Evolutionary conservation across 768 basidiomycete genomes (phyloP).

Genomic region (Chiua virens): DNA sequence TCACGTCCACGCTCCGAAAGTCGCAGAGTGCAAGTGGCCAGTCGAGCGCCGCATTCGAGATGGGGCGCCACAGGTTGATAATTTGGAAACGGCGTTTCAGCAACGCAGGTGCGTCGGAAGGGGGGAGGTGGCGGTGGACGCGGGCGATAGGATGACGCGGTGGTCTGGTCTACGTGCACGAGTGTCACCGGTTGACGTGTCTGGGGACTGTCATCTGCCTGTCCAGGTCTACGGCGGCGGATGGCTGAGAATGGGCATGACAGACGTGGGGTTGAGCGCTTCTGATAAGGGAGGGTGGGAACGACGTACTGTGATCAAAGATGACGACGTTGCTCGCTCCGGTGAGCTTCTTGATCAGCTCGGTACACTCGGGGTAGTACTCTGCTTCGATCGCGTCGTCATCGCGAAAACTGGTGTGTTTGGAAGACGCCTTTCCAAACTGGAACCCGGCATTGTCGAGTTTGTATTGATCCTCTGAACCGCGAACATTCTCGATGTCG

Average conservation of each 20-base stretch:
- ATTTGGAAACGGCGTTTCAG: slow-evolving; percentile 50
- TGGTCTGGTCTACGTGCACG: slow-evolving; percentile 50
- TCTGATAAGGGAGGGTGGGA: background rate
- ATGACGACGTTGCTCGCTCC: slow-evolving; percentile 40
- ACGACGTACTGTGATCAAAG: slow-evolving; percentile 40
- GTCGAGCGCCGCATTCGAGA: slow-evolving; percentile 44
- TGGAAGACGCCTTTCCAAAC: slow-evolving; percentile 23
- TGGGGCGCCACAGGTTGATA: slow-evolving; percentile 57
- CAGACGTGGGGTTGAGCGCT: too few relatives aligned
- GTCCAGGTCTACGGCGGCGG: slow-evolving; percentile 40
- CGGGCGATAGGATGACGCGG: slow-evolving; percentile 38
- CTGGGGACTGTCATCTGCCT: slow-evolving; percentile 35
- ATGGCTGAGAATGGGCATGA: too few relatives aligned
- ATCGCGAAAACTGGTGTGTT: slow-evolving; percentile 33
- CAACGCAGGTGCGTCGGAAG: slow-evolving; percentile 38
- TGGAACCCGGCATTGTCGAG: slow-evolving; percentile 40
- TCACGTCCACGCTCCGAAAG: slow-evolving; percentile 40
- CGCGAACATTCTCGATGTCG: slow-evolving; percentile 34
- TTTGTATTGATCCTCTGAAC: slow-evolving; percentile 30
- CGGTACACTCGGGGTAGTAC: slow-evolving; percentile 41
- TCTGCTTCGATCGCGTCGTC: slow-evolving; percentile 35
- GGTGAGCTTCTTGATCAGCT: slow-evolving; percentile 38
- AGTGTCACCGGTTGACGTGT: slow-evolving; percentile 44
- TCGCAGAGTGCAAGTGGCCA: slow-evolving; percentile 52
- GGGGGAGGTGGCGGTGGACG: slow-evolving; percentile 44